A percentile compares a stretch with the other conserved stretches of the same genome.
phyloP scores from a whole-genome alignment of 441 rosid species.

The Sinapis alba region DNA sequence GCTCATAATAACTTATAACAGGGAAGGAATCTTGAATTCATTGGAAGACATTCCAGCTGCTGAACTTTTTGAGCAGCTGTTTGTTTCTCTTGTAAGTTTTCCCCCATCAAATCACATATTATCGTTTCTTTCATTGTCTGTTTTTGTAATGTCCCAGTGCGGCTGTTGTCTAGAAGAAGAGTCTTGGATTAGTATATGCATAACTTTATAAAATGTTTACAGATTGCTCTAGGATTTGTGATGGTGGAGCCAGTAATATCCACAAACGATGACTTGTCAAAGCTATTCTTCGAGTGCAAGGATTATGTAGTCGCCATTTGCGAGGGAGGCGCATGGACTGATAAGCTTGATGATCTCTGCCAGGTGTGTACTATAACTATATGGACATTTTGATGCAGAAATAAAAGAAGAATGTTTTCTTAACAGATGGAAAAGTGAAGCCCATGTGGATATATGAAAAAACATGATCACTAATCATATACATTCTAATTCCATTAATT shows the following conservation, averaged over 20 bases:
- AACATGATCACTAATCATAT: neutral
- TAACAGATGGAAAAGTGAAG: neutral
- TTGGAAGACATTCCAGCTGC: slow-evolving; percentile 77
- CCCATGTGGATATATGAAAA: neutral
- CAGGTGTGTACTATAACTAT: slow-evolving; percentile 44
- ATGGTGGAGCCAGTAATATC: slow-evolving; percentile 70
- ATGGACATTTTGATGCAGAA: neutral
- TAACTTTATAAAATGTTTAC: slow-evolving; percentile 22
- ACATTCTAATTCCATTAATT: too few relatives aligned
- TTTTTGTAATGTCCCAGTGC: neutral
- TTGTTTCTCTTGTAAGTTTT: slow-evolving; percentile 76
- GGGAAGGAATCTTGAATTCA: slow-evolving; percentile 82
- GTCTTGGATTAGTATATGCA: neutral
- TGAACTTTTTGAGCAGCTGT: slow-evolving; percentile 82
- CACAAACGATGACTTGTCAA: slow-evolving; percentile 57
- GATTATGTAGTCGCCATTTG: slow-evolving; percentile 67
- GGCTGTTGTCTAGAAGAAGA: neutral
- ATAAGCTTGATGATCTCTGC: slow-evolving; percentile 81
- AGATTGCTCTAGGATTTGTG: slow-evolving; percentile 76
- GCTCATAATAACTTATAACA: slow-evolving; percentile 42
- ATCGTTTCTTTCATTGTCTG: too few relatives aligned
- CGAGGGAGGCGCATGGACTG: slow-evolving; percentile 62
- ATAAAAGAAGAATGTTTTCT: too few relatives aligned
- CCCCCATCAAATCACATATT: neutral
- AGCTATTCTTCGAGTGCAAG: slow-evolving; percentile 80